Percentiles rank a stretch among this genome's conserved stretches.
Evolutionary conservation across 2,329 filamentous ascomycete genomes (phyloP).

Genomic region (Exutisphaerella laricina): DNA sequence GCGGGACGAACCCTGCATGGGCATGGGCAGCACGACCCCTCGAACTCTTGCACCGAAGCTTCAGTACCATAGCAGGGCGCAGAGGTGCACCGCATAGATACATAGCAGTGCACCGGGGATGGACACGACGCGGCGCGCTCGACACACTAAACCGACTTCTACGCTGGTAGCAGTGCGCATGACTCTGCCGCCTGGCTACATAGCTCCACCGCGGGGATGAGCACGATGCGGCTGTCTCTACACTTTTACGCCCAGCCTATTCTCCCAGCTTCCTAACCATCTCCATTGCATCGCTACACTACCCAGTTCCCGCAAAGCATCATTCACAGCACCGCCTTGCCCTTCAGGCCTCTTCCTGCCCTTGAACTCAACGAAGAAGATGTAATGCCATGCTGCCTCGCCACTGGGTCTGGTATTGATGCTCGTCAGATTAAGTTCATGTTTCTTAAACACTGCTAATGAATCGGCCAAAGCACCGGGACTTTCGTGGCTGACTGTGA

Average conservation of each 20-base stretch:
- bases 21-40: no score
- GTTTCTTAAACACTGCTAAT: constrained; percentile 68
- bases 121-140: no score
- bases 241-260: constrained; percentile 33
- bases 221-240: constrained; percentile 21
- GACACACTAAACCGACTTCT: no score
- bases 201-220: no score
- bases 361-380: constrained; percentile 90
- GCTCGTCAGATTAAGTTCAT: constrained; percentile 76
- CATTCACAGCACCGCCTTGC: constrained; percentile 53
- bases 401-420: constrained; percentile 83
- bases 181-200: no score
- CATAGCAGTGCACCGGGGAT: no score
- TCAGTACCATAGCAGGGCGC: no score
- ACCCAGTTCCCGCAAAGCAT: constrained; percentile 55
- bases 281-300: constrained; percentile 57
- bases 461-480: constrained; percentile 81
- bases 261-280: constrained; percentile 43
- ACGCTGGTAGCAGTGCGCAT: no score
- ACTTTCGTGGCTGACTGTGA: constrained; percentile 62
- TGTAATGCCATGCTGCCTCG: constrained; percentile 73
- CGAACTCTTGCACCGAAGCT: no score
- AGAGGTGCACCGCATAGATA: no score
- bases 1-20: no score
- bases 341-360: constrained; percentile 51